These are phyloP conservation scores for Alternaria triticina DNA, from an alignment of 2,329 filamentous ascomycete species.

Conservation along the genomic window DNA sequence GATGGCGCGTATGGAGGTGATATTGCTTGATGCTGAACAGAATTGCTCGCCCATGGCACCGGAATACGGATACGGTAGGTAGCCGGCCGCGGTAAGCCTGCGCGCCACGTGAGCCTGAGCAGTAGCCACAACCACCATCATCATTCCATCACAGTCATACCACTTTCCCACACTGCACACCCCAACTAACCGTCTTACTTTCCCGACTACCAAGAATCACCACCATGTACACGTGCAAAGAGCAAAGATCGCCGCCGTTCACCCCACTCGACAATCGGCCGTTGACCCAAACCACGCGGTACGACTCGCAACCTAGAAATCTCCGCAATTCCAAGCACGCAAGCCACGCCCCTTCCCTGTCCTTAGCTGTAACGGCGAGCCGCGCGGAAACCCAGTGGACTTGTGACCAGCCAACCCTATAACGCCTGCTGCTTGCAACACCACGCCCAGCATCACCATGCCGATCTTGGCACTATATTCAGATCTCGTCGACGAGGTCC, in stretches of 20 bases:
- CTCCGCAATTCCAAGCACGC: neutral
- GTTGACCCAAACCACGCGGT: neutral
- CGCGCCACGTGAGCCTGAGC: neutral
- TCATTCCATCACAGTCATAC: neutral
- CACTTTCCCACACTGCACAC: neutral
- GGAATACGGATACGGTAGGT: neutral
- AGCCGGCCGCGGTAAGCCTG: neutral
- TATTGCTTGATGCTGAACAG: neutral
- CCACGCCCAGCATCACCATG: constrained; percentile 1
- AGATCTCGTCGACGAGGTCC: neutral
- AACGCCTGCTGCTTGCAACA: neutral
- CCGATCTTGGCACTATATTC: neutral
- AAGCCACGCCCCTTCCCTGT: neutral
- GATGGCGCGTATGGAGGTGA: neutral
- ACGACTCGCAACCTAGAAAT: neutral
- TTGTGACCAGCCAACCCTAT: neutral
- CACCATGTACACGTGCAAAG: neutral
- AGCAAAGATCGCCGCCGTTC: constrained; percentile 3
- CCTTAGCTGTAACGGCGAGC: neutral
- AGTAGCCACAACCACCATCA: neutral
- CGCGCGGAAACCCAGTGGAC: neutral
- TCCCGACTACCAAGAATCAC: neutral
- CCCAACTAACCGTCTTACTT: neutral
- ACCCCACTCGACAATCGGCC: neutral
- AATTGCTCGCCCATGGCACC: neutral